Evolutionary conservation across 306 rosid genomes (phyloP).

Genomic region (Lupinus albus): DNA sequence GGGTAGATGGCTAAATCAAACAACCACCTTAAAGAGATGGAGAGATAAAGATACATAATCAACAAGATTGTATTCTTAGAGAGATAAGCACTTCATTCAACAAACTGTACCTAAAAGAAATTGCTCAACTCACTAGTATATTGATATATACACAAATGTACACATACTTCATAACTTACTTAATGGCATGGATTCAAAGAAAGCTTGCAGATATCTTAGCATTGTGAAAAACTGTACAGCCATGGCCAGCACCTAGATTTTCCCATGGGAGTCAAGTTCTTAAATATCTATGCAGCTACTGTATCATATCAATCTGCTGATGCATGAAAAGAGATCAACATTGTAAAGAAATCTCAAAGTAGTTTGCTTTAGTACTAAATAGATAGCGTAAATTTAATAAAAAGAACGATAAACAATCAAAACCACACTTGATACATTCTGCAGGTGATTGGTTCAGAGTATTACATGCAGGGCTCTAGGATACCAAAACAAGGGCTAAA

Average conservation of each 20-base stretch:
- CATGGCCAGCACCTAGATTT: slow-evolving; percentile 37
- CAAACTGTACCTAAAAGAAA: slow-evolving; percentile 28
- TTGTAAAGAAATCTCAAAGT: not conserved
- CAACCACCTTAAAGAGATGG: slow-evolving; percentile 13
- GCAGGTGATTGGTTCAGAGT: not conserved
- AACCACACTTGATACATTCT: not conserved
- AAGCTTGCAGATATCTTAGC: slow-evolving; percentile 32
- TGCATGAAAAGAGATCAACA: slow-evolving; percentile 7
- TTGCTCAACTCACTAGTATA: slow-evolving; percentile 30
- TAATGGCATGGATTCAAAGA: slow-evolving; percentile 23
- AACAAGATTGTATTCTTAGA: slow-evolving; percentile 9
- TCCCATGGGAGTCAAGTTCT: slow-evolving; percentile 24
- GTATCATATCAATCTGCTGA: slow-evolving; percentile 26
- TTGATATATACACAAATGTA: slow-evolving; percentile 42
- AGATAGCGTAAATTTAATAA: not conserved
- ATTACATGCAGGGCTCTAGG: not conserved
- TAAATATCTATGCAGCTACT: slow-evolving; percentile 32
- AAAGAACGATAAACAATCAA: not conserved
- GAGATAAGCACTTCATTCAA: slow-evolving; percentile 31
- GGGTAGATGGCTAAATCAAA: not conserved
- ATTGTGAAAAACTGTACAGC: slow-evolving; percentile 45
- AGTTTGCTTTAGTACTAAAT: not conserved
- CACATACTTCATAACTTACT: slow-evolving; percentile 36
- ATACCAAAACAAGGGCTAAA: not conserved
- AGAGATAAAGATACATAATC: slow-evolving; percentile 13